phyloP scores from a whole-genome alignment of 441 rosid species.

The Mallotus japonicus region DNA sequence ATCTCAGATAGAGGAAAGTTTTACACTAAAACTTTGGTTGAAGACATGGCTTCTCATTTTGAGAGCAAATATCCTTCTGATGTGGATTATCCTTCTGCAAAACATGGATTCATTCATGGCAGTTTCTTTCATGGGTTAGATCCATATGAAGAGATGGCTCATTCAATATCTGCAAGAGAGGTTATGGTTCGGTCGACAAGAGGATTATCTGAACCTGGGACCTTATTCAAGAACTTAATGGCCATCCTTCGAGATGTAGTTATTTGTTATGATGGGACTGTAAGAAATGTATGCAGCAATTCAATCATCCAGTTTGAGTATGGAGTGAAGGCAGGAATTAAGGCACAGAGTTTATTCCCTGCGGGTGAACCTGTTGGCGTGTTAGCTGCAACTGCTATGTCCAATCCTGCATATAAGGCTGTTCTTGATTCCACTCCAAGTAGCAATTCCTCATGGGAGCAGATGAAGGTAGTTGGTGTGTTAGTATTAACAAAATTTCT shows the following conservation, averaged over 20 bases:
- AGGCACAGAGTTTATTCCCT: constrained; percentile 52
- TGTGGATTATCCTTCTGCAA: constrained; percentile 60
- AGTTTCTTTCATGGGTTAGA: constrained; percentile 86
- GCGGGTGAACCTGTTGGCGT: constrained; percentile 99
- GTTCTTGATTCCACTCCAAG: constrained; percentile 93
- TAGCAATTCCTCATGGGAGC: constrained; percentile 93
- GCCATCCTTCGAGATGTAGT: constrained; percentile 94
- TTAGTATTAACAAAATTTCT: constrained; percentile 12
- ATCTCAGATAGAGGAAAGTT: constrained; percentile 75
- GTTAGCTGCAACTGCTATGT: constrained; percentile 97
- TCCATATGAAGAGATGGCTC: constrained; percentile 89
- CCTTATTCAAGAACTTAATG: constrained; percentile 91
- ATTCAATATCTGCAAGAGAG: constrained; percentile 79
- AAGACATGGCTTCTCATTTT: constrained; percentile 70
- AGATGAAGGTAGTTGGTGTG: constrained; percentile 73
- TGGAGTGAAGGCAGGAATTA: constrained; percentile 48
- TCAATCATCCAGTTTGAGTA: constrained; percentile 83
- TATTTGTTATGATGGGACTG: constrained; percentile 88
- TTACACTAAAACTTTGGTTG: constrained; percentile 72
- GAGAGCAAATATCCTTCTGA: constrained; percentile 52
- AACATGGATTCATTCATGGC: constrained; percentile 65
- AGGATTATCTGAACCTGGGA: constrained; percentile 95
- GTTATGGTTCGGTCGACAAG: constrained; percentile 87
- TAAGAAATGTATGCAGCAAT: constrained; percentile 81
- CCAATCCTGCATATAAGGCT: constrained; percentile 97